A percentile compares a stretch with the other conserved stretches of the same genome.
These are phyloP conservation scores for Fragilariopsis cylindrus DNA, from an alignment of 108 stramenopile species.

Conservation along the genomic window DNA sequence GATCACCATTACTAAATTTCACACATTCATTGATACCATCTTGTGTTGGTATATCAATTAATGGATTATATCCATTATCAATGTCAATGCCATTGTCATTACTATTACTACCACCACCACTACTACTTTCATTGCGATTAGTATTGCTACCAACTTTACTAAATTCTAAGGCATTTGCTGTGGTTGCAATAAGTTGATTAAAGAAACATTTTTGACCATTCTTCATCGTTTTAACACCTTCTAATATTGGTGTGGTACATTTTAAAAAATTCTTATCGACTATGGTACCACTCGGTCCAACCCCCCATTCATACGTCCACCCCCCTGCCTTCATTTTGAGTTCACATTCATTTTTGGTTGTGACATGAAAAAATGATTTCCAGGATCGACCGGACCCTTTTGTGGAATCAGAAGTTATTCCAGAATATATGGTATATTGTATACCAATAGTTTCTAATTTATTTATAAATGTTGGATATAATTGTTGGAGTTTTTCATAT, in stretches of 20 bases:
- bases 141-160: constrained; percentile 20
- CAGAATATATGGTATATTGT: constrained; percentile 31
- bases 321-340: constrained; percentile 35
- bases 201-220: constrained; percentile 28
- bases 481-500: constrained; percentile 19
- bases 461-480: constrained; percentile 20
- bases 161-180: constrained; percentile 38
- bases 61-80: constrained; percentile 21
- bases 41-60: constrained; percentile 37
- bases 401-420: constrained; percentile 27
- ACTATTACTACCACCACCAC: not conserved
- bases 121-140: not conserved
- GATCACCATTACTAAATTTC: constrained; percentile 30
- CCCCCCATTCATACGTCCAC: constrained; percentile 36
- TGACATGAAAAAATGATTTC: constrained; percentile 41
- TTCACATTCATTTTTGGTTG: constrained; percentile 34
- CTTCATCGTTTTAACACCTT: constrained; percentile 34
- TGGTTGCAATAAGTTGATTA: constrained; percentile 41
- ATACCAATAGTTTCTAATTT: constrained; percentile 37
- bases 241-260: constrained; percentile 35
- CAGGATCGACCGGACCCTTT: constrained; percentile 34
- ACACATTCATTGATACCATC: constrained; percentile 38
- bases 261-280: constrained; percentile 27
- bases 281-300: constrained; percentile 6
- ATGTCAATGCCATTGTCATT: constrained; percentile 11